phyloP scores from a whole-genome alignment of 768 basidiomycete genomes.

The Russula olivacea region DNA sequence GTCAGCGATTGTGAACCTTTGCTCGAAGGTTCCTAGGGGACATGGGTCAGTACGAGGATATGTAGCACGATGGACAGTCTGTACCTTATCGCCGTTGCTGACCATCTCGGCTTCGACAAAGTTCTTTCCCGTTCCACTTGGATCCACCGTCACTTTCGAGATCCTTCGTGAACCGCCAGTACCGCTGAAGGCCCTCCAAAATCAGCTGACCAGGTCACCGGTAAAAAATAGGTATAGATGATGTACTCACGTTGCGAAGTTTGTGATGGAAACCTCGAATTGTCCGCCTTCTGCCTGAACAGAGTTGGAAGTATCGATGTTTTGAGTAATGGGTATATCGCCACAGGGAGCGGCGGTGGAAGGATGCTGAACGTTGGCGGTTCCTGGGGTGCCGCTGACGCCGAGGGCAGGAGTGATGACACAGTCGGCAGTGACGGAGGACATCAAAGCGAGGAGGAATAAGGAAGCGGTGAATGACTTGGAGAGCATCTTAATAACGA shows the following conservation, averaged over 20 bases:
- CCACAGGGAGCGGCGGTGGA: too few species aligned
- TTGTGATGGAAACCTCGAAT: conserved; percentile 38
- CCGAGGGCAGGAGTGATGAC: conserved; percentile 40
- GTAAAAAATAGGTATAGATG: conserved; percentile 31
- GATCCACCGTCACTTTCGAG: conserved; percentile 40
- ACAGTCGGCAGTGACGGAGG: conserved; percentile 38
- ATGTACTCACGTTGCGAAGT: conserved; percentile 43
- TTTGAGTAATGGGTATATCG: conserved; percentile 31
- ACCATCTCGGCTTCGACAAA: conserved; percentile 38
- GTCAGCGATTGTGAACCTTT: conserved; percentile 40
- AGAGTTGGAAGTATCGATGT: conserved; percentile 35
- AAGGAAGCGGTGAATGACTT: conserved; percentile 30
- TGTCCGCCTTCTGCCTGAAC: conserved; percentile 32
- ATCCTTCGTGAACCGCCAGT: conserved; percentile 45
- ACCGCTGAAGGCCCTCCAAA: conserved; percentile 30
- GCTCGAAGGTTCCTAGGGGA: conserved; percentile 14
- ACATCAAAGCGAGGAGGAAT: conserved; percentile 34
- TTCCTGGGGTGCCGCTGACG: conserved; percentile 26
- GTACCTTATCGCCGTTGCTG: conserved; percentile 37
- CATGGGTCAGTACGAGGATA: too few species aligned
- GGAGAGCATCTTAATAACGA: conserved; percentile 26
- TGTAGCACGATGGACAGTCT: conserved; percentile 22
- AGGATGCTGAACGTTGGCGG: conserved; percentile 26
- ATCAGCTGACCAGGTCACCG: conserved; percentile 37
- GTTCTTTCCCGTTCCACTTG: conserved; percentile 30